These are phyloP conservation scores for Salix exigua DNA, from an alignment of 345 rosid genomes.

Conservation along the genomic window DNA sequence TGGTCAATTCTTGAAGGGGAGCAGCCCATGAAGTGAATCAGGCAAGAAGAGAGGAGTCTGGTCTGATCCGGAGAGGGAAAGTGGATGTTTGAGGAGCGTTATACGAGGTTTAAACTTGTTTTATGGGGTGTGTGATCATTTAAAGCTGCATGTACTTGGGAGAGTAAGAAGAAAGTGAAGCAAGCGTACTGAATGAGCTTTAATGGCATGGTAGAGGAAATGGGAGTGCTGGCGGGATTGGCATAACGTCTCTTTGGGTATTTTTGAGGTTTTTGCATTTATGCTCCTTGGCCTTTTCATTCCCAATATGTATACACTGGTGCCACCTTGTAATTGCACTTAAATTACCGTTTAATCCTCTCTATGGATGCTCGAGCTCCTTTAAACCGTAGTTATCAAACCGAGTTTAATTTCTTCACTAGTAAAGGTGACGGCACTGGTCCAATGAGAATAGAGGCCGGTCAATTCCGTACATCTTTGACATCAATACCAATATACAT, in stretches of 20 bases:
- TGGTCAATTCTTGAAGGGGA: constrained; percentile 48
- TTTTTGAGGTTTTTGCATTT: background rate
- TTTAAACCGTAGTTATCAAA: too few relatives aligned
- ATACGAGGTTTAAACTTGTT: background rate
- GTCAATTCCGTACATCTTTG: too few relatives aligned
- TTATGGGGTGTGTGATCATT: background rate
- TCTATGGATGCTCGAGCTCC: too few relatives aligned
- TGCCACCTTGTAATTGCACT: background rate
- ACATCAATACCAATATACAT: too few relatives aligned
- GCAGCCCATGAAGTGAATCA: constrained; percentile 40
- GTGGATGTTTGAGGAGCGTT: background rate
- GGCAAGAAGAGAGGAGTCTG: background rate
- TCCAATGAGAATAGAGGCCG: too few relatives aligned
- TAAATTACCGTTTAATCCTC: too few relatives aligned
- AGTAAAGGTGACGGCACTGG: too few relatives aligned
- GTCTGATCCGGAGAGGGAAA: background rate
- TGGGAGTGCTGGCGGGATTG: constrained; percentile 19
- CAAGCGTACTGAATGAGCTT: background rate
- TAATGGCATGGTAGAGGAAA: background rate
- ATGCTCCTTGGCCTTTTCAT: background rate
- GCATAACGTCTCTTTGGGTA: constrained; percentile 21
- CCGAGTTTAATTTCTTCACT: too few relatives aligned
- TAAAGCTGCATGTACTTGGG: background rate
- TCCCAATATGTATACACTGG: background rate
- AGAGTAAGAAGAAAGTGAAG: constrained; percentile 4